Base-by-base conservation (phyloP, 352 stramenopile genomes). In the Phytophthora europaea region DNA sequence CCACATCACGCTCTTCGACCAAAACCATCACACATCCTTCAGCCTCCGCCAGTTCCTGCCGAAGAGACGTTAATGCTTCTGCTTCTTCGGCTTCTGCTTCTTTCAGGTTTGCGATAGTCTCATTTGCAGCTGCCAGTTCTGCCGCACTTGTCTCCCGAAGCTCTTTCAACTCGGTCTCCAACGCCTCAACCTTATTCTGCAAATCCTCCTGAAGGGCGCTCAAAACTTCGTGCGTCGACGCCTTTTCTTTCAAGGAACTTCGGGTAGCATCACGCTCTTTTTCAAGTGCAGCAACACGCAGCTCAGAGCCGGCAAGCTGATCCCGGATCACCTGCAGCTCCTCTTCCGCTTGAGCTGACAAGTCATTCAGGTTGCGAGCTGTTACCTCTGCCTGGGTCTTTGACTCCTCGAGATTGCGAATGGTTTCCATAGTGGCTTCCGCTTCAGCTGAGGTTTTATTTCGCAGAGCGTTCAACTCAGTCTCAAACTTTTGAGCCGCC, bases 11-110 rank as follows among this genome's bases (percentile, higher is more conserved):
- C 54, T 83, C 73, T 52, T 77, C 76, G 6, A 76, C 73, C 23
- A 83, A 43, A 31, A 79, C 73, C 70, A 81, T 72, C 33, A 81
- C 73, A 18, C 70, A 80, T 34, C 66, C 69, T 71, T 83, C 76
- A 15, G 66, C 66, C 60, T 81, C 61, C 26, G 70, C 60, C n/a
- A 83, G 55, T 38, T 83, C 73, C 26, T 75, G 56, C 22, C 70
- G 76, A 48, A 82, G 26, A 61, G 53, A 63, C n/a, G 64, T 56
- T 31, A 76, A 40, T 8, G 23, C 63, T 45, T 73, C 65, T 56
- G 50, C 68, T 68, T 53, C 57, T 50, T 80, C 38, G 16, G 53
- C 67, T 38, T 75, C 31, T 16, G 23, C 38, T 23, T 34, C 22
- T 23, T 73, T 65, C 23, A 78, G 26, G 10, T n/a, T 67, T 20